Conservation (phyloP, 2,329 filamentous ascomycete species). For the Davidsoniella virescens region DNA sequence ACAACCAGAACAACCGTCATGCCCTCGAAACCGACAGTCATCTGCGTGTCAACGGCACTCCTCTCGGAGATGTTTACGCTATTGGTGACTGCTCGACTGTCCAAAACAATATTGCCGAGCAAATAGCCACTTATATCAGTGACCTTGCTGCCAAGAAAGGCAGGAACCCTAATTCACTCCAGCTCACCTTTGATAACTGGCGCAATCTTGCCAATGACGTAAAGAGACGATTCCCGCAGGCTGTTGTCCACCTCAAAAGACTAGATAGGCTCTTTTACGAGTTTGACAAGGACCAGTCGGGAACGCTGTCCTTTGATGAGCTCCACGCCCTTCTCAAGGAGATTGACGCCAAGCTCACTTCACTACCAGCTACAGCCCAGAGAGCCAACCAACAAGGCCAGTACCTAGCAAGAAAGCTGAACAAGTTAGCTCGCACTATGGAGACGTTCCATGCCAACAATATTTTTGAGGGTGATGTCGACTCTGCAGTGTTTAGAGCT, state of each 20-base stretch:
- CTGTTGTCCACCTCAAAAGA: conserved; percentile 68
- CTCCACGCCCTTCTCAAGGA: conserved; percentile 74
- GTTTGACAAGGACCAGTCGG: conserved; percentile 85
- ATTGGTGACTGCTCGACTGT: conserved; percentile 94
- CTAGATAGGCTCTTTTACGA: conserved; percentile 80
- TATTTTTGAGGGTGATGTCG: conserved; percentile 73
- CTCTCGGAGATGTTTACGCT: conserved; percentile 86
- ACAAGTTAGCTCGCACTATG: conserved; percentile 65
- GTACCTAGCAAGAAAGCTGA: conserved; percentile 88
- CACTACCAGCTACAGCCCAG: conserved; percentile 85
- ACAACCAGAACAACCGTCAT: conserved; percentile 69
- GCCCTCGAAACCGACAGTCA: conserved; percentile 92
- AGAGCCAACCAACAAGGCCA: conserved; percentile 89
- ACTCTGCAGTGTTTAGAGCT: conserved; percentile 81
- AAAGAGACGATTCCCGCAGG: conserved; percentile 79
- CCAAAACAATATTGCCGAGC: conserved; percentile 89
- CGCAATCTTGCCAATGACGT: conserved; percentile 68
- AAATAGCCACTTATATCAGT: conserved; percentile 79
- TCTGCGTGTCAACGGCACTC: conserved; percentile 73
- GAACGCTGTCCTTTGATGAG: conserved; percentile 88
- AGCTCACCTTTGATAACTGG: conserved; percentile 81
- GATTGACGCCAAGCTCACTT: conserved; percentile 90
- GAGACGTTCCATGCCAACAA: conserved; percentile 66
- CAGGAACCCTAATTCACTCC: conserved; percentile 73
- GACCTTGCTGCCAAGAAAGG: conserved; percentile 83